phyloP scores from a whole-genome alignment of 202 grass and related monocot genomes.

The Thinopyrum obtusiflorum region DNA sequence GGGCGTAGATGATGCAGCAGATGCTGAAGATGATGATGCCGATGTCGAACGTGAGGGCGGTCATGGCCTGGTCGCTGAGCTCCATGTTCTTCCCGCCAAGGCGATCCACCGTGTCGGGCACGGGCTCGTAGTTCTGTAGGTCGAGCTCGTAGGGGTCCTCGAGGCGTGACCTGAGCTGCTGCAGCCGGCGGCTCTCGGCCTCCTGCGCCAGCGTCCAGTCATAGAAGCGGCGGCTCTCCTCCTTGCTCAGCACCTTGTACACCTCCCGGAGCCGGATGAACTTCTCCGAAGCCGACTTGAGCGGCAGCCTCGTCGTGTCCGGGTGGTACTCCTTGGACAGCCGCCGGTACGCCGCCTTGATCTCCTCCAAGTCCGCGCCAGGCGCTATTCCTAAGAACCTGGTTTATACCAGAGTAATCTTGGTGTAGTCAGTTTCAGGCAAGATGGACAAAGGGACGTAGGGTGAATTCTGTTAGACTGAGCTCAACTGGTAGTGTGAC shows the following conservation, averaged over 20 bases:
- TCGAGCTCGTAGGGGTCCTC: conserved; percentile 87
- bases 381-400: conserved; percentile 68
- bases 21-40: conserved; percentile 64
- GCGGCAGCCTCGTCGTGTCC: conserved; percentile 81
- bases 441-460: not conserved
- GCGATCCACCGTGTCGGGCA: conserved; percentile 80
- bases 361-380: conserved; percentile 78
- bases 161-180: conserved; percentile 69
- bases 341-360: conserved; percentile 81
- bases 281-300: conserved; percentile 71
- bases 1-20: conserved; percentile 58
- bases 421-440: not conserved
- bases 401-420: not conserved
- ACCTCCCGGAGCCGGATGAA: conserved; percentile 86
- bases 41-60: conserved; percentile 69
- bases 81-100: conserved; percentile 84
- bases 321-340: conserved; percentile 98
- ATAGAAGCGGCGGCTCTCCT: conserved; percentile 74
- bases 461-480: not conserved
- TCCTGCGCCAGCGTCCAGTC: conserved; percentile 96
- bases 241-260: conserved; percentile 81
- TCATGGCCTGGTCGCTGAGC: conserved; percentile 89
- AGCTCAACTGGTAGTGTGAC: conserved; percentile 84
- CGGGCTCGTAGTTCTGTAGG: conserved; percentile 45
- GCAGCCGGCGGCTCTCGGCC: conserved; percentile 71